Evolutionary conservation across 2,329 filamentous ascomycete genomes (phyloP).

Genomic region (Colletotrichum plurivorum): DNA sequence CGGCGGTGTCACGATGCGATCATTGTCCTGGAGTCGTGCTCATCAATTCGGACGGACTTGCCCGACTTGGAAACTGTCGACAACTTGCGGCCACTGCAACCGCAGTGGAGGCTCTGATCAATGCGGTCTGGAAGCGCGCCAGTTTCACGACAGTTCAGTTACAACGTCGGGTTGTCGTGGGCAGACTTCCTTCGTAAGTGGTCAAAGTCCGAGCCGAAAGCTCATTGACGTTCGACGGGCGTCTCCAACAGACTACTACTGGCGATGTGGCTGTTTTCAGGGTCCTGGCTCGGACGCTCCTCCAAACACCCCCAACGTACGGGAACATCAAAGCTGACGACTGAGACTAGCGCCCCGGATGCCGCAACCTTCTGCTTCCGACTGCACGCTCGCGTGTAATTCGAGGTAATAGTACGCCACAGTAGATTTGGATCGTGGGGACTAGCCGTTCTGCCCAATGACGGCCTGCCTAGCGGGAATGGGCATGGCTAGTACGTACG

Average conservation of each 20-base stretch:
- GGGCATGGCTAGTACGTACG: neutral
- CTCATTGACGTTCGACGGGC: neutral
- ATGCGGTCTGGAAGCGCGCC: neutral
- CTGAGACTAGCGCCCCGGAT: conserved; percentile 25
- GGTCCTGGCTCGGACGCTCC: conserved; percentile 6
- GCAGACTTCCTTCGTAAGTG: conserved; percentile 6
- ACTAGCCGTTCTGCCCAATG: conserved; percentile 3
- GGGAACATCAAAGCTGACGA: conserved; percentile 20
- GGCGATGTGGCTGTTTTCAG: conserved; percentile 24
- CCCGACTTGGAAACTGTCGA: neutral
- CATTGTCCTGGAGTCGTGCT: neutral
- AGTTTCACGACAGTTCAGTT: neutral
- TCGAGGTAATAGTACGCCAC: conserved; percentile 4
- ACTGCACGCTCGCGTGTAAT: conserved; percentile 12
- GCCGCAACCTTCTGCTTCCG: conserved; percentile 6
- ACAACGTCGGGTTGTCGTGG: conserved; percentile 4
- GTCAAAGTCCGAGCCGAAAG: neutral
- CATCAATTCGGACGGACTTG: conserved; percentile 1
- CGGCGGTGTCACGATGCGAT: neutral
- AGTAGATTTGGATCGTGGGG: conserved; percentile 2
- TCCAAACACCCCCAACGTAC: conserved; percentile 8
- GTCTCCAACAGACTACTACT: neutral
- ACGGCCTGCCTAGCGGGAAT: neutral
- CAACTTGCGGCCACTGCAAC: neutral
- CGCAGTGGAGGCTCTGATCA: neutral